These are phyloP conservation scores for Podospora comata DNA, from an alignment of 495 filamentous ascomycete species.

Conservation along the genomic window DNA sequence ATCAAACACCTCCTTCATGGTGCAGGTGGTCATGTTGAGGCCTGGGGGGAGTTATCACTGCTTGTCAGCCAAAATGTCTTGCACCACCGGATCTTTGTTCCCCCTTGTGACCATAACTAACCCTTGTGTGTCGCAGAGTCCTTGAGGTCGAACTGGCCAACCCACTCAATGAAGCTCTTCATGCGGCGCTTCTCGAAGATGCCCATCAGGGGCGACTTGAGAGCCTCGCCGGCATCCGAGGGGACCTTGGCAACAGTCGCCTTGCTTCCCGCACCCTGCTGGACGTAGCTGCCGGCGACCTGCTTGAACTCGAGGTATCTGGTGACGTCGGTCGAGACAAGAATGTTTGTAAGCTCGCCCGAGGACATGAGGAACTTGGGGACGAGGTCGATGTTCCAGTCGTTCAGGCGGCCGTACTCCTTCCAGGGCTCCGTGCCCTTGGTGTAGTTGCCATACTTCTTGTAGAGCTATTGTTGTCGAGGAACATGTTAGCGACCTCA, in stretches of 20 bases:
- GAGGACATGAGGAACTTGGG: slow-evolving; percentile 98
- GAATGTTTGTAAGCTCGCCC: slow-evolving; percentile 95
- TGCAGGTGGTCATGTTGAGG: slow-evolving; percentile 70
- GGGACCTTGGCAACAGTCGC: slow-evolving; percentile 95
- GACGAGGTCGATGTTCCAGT: slow-evolving; percentile 99
- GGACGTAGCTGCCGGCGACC: slow-evolving; percentile 95
- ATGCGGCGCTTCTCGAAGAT: slow-evolving; percentile 96
- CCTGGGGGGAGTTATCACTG: slow-evolving; percentile 49
- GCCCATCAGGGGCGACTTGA: slow-evolving; percentile 92
- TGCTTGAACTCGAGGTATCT: slow-evolving; percentile 98
- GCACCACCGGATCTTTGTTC: too few relatives aligned
- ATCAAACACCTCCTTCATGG: slow-evolving; percentile 96
- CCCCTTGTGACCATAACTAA: slow-evolving; percentile 39
- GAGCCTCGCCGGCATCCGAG: slow-evolving; percentile 85
- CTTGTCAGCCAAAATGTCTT: background rate
- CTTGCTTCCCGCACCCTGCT: slow-evolving; percentile 74
- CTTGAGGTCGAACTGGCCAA: slow-evolving; percentile 82
- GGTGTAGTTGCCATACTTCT: slow-evolving; percentile 81
- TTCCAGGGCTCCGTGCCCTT: slow-evolving; percentile 92
- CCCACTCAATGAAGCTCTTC: slow-evolving; percentile 96
- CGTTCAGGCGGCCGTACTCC: slow-evolving; percentile 91
- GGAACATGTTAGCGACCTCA: slow-evolving; percentile 11
- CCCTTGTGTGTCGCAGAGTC: slow-evolving; percentile 85
- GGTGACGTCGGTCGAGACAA: slow-evolving; percentile 95
- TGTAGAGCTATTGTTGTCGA: slow-evolving; percentile 67